Percentiles rank a stretch among this genome's conserved stretches.
phyloP scores from a whole-genome alignment of 352 stramenopile genomes.

The Phytophthora boehmeriae region DNA sequence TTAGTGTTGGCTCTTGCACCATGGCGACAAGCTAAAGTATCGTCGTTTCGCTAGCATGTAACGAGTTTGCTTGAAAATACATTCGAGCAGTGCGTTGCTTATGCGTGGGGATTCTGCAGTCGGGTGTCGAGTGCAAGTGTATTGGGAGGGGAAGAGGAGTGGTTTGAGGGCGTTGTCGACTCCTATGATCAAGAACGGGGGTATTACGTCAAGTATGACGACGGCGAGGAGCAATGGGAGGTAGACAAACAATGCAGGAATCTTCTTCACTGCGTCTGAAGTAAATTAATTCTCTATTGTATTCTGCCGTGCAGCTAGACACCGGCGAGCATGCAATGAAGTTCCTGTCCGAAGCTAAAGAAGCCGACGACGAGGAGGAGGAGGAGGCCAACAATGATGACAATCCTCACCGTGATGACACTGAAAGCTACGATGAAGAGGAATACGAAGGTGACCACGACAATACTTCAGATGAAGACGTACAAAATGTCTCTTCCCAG shows the following conservation, averaged over 20 bases:
- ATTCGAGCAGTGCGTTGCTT: too few relatives aligned
- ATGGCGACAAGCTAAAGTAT: too few relatives aligned
- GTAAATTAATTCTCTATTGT: slow-evolving; percentile 3
- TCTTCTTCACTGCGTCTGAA: background rate
- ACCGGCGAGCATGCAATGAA: slow-evolving; percentile 27
- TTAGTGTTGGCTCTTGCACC: too few relatives aligned
- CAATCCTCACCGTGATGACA: background rate
- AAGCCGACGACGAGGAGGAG: slow-evolving; percentile 21
- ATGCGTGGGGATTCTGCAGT: slow-evolving; percentile 29
- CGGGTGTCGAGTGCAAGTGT: slow-evolving; percentile 63
- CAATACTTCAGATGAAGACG: slow-evolving; percentile 5
- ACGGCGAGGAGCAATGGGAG: slow-evolving; percentile 84
- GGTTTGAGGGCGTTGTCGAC: slow-evolving; percentile 68
- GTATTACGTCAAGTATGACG: slow-evolving; percentile 75
- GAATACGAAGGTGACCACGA: slow-evolving; percentile 26
- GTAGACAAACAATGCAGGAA: slow-evolving; percentile 1
- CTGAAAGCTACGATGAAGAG: slow-evolving; percentile 9
- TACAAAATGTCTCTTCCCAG: background rate
- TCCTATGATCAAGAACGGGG: slow-evolving; percentile 36
- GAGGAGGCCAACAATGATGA: slow-evolving; percentile 24
- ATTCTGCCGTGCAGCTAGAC: slow-evolving; percentile 16
- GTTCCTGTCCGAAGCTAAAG: slow-evolving; percentile 16
- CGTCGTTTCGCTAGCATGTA: slow-evolving; percentile 1
- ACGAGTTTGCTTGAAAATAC: too few relatives aligned
- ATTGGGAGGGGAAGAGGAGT: slow-evolving; percentile 72